phyloP scores from a whole-genome alignment of 1,284 basidiomycete genomes.

The Trichosporon inkin region DNA sequence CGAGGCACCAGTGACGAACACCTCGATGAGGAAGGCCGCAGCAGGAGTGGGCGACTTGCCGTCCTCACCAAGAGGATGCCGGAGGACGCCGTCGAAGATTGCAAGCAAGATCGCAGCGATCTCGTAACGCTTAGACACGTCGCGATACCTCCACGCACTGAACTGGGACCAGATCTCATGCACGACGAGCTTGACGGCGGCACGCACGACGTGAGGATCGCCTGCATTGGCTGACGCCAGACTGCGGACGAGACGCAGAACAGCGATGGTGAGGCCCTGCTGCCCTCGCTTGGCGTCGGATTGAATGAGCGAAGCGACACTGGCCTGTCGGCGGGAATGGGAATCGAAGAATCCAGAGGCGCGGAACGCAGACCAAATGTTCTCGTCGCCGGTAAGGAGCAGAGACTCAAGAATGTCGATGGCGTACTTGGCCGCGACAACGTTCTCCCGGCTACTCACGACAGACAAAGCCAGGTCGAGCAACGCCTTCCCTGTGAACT shows the following conservation, averaged over 20 bases:
- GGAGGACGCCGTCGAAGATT: slow-evolving; percentile 33
- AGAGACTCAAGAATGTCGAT: slow-evolving; percentile 38
- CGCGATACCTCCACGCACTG: slow-evolving; percentile 39
- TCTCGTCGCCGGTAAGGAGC: slow-evolving; percentile 25
- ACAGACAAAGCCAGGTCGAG: slow-evolving; percentile 32
- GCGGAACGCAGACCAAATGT: slow-evolving; percentile 36
- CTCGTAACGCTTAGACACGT: slow-evolving; percentile 34
- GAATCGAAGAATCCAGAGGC: slow-evolving; percentile 40
- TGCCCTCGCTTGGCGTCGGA: slow-evolving; percentile 32
- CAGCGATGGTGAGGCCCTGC: slow-evolving; percentile 33
- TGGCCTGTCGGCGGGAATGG: slow-evolving; percentile 27
- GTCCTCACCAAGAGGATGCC: slow-evolving; percentile 30
- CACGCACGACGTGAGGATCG: slow-evolving; percentile 29
- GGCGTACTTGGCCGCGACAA: slow-evolving; percentile 25
- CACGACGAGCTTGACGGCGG: slow-evolving; percentile 37
- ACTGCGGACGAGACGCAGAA: slow-evolving; percentile 36
- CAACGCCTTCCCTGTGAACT: slow-evolving; percentile 23
- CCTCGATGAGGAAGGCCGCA: slow-evolving; percentile 32
- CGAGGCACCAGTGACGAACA: slow-evolving; percentile 37
- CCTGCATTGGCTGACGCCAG: slow-evolving; percentile 24
- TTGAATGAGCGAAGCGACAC: slow-evolving; percentile 33
- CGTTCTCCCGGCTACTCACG: slow-evolving; percentile 16
- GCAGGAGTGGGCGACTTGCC: slow-evolving; percentile 25
- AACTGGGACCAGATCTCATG: slow-evolving; percentile 39
- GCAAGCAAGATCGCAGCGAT: slow-evolving; percentile 29